Conservation (phyloP, 2,329 filamentous ascomycete species). For the Monosporascus sp. region DNA sequence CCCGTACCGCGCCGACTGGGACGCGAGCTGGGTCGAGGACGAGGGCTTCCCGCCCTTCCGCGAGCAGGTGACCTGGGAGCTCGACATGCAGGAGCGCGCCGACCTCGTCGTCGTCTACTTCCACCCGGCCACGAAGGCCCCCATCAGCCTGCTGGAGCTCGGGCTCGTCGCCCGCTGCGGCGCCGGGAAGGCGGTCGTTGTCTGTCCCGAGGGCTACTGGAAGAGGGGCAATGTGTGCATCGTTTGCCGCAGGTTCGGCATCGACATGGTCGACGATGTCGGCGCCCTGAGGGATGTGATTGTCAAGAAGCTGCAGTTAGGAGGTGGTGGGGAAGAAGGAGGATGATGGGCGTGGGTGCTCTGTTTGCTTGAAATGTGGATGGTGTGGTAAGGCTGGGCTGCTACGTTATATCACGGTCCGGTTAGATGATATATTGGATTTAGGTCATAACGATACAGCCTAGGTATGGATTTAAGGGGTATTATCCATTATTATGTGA, state of each 20-base stretch:
- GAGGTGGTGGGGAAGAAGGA: background rate
- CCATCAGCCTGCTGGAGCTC: constrained; percentile 56
- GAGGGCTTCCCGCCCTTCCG: constrained; percentile 39
- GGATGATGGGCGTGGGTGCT: background rate
- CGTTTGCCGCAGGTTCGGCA: constrained; percentile 43
- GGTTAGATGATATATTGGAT: too few relatives aligned
- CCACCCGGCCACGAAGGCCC: constrained; percentile 44
- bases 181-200: constrained; percentile 43
- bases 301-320: constrained; percentile 20
- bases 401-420: too few relatives aligned
- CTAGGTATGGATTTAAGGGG: too few relatives aligned
- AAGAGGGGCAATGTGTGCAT: constrained; percentile 58
- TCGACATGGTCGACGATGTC: constrained; percentile 39
- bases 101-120: constrained; percentile 55
- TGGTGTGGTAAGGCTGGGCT: too few relatives aligned
- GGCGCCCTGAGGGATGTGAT: constrained; percentile 35
- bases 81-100: constrained; percentile 48
- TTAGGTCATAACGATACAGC: too few relatives aligned
- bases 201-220: constrained; percentile 45
- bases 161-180: constrained; percentile 42
- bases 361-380: too few relatives aligned
- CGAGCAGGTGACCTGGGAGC: constrained; percentile 54
- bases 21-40: constrained; percentile 46
- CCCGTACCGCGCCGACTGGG: constrained; percentile 53
- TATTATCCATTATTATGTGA: too few relatives aligned